Percentiles rank a stretch among this genome's conserved stretches.
phyloP scores from a whole-genome alignment of 2,329 filamentous ascomycete genomes.

The Cadophora sp. region DNA sequence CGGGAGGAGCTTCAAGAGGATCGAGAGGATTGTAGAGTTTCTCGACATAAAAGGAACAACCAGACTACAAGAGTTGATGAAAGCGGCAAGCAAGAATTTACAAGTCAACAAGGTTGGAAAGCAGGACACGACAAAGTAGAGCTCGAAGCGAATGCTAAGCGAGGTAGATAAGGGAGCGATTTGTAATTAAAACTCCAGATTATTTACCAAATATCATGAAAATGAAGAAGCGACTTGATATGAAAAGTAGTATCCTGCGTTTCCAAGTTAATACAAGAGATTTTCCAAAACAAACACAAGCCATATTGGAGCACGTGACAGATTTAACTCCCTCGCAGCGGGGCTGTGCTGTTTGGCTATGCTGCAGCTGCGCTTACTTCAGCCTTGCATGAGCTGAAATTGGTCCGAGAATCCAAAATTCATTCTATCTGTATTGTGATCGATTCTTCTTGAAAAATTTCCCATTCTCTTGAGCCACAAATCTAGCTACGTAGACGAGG shows the following conservation, averaged over 20 bases:
- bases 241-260: no score
- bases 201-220: no score
- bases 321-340: not conserved
- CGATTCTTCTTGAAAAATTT: no score
- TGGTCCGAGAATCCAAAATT: not conserved
- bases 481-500: no score
- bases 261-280: no score
- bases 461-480: no score
- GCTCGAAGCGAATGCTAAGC: not conserved
- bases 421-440: not conserved
- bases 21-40: slow-evolving; percentile 24
- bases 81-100: slow-evolving; percentile 5
- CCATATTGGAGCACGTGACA: not conserved
- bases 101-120: not conserved
- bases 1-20: not conserved
- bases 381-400: slow-evolving; percentile 9
- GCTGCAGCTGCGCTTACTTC: slow-evolving; percentile 1
- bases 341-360: not conserved
- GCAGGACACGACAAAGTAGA: not conserved
- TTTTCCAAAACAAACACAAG: not conserved
- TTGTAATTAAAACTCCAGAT: no score
- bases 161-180: not conserved
- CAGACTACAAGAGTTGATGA: slow-evolving; percentile 13
- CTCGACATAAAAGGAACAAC: slow-evolving; percentile 17
- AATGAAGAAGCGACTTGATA: no score